A percentile compares a stretch with the other conserved stretches of the same genome.
Evolutionary conservation across 2,329 filamentous ascomycete genomes (phyloP).

Genomic region (Pseudogymnoascus sp.): DNA sequence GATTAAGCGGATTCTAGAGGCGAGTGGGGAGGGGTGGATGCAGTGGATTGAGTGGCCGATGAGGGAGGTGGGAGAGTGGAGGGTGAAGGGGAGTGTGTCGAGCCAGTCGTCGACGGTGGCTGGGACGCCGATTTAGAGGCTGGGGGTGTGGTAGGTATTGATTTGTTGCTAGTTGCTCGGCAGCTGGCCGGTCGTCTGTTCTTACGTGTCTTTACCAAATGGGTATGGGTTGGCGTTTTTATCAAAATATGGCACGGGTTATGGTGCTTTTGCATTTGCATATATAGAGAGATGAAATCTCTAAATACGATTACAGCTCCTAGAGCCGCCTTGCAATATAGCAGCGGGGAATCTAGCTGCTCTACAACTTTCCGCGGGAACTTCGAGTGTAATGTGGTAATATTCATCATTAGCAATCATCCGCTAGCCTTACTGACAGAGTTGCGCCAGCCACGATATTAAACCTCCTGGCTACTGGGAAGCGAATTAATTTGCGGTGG

Average conservation of each 20-base stretch:
- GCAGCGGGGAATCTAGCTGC: background rate
- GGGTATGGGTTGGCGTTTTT: background rate
- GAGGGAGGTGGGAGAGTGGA: slow-evolving; percentile 11
- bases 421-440: background rate
- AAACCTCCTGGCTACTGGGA: background rate
- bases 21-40: slow-evolving; percentile 14
- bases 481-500: background rate
- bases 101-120: background rate
- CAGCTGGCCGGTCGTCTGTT: background rate
- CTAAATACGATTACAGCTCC: background rate
- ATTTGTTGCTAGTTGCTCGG: background rate
- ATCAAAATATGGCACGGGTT: background rate
- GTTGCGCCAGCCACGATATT: background rate
- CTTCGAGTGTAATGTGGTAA: background rate
- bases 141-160: background rate
- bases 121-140: background rate
- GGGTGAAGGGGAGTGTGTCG: background rate
- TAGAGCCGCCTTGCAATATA: background rate
- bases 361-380: background rate
- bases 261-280: background rate
- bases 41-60: slow-evolving; percentile 17
- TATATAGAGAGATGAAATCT: background rate
- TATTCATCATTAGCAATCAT: background rate
- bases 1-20: slow-evolving; percentile 20
- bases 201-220: background rate